A percentile compares a stretch with the other conserved stretches of the same genome.
phyloP scores from a whole-genome alignment of 192 early-diverging fungal species.

The Coemansia sp. region DNA sequence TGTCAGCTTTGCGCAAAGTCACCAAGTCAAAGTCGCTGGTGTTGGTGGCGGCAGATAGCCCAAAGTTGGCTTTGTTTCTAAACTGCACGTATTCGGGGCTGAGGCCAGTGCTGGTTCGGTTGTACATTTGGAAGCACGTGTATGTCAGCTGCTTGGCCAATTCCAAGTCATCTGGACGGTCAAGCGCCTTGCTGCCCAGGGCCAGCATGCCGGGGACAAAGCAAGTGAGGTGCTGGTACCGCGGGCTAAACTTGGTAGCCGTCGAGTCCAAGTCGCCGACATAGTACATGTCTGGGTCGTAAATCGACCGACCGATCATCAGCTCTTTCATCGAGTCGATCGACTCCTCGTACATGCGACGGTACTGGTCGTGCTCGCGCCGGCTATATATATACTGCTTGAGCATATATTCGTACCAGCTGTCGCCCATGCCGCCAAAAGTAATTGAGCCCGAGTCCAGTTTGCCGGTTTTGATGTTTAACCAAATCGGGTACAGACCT shows the following conservation, averaged over 20 bases:
- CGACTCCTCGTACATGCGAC: constrained; percentile 54
- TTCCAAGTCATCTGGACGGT: constrained; percentile 52
- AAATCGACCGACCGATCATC: constrained; percentile 43
- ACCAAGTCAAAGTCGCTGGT: constrained; percentile 34
- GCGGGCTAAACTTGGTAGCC: constrained; percentile 43
- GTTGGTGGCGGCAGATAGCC: constrained; percentile 18
- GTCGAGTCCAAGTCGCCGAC: constrained; percentile 49
- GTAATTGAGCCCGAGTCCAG: constrained; percentile 44
- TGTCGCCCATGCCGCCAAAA: constrained; percentile 53
- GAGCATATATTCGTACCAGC: constrained; percentile 58
- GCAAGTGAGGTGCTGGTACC: constrained; percentile 58
- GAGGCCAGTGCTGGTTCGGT: constrained; percentile 72
- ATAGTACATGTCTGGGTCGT: constrained; percentile 42
- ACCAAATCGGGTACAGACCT: constrained; percentile 63
- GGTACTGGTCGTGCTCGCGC: constrained; percentile 38
- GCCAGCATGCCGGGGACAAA: constrained; percentile 72
- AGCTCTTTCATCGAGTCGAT: constrained; percentile 49
- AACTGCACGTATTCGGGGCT: constrained; percentile 87
- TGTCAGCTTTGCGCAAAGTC: constrained; percentile 7
- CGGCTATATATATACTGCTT: constrained; percentile 53
- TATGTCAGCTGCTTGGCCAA: constrained; percentile 48
- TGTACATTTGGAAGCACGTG: constrained; percentile 70
- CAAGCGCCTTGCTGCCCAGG: constrained; percentile 57
- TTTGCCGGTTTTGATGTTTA: constrained; percentile 43
- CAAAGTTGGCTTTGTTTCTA: constrained; percentile 46